Evolutionary conservation across 202 grass and related monocot genomes (phyloP).

Genomic region (Miscanthus sacchariflorus): DNA sequence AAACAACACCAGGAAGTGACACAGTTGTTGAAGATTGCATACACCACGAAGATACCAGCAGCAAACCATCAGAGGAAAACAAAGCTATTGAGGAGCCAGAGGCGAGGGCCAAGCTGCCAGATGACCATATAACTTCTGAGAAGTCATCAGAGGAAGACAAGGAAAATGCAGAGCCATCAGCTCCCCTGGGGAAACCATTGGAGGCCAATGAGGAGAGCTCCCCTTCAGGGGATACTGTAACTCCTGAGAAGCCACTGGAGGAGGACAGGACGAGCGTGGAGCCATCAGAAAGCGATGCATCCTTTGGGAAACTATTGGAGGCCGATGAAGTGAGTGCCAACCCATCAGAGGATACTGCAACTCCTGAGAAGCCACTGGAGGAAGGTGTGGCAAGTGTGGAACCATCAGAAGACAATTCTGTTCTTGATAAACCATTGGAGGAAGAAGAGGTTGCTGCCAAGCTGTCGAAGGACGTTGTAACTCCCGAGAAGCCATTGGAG

Average conservation of each 20-base stretch:
- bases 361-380: slow-evolving; percentile 14
- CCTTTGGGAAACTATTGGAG: slow-evolving; percentile 1
- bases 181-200: slow-evolving; percentile 6
- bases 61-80: slow-evolving; percentile 17
- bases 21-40: slow-evolving; percentile 12
- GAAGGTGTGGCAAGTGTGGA: neutral
- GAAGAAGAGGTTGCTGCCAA: slow-evolving; percentile 6
- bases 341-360: slow-evolving; percentile 2
- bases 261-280: neutral
- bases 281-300: slow-evolving; percentile 4
- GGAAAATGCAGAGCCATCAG: slow-evolving; percentile 10
- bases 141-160: slow-evolving; percentile 12
- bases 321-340: neutral
- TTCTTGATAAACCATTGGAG: slow-evolving; percentile 4
- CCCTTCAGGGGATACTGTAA: neutral
- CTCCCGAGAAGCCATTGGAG: slow-evolving; percentile 26
- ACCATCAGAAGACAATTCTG: slow-evolving; percentile 13
- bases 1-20: slow-evolving; percentile 37
- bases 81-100: slow-evolving; percentile 26
- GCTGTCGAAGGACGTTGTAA: neutral
- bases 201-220: slow-evolving; percentile 1
- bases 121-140: neutral
- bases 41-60: neutral
- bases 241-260: slow-evolving; percentile 26
- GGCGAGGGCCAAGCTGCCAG: neutral